These are phyloP conservation scores for Bruguiera sexangula DNA, from an alignment of 345 rosid species.

Conservation along the genomic window DNA sequence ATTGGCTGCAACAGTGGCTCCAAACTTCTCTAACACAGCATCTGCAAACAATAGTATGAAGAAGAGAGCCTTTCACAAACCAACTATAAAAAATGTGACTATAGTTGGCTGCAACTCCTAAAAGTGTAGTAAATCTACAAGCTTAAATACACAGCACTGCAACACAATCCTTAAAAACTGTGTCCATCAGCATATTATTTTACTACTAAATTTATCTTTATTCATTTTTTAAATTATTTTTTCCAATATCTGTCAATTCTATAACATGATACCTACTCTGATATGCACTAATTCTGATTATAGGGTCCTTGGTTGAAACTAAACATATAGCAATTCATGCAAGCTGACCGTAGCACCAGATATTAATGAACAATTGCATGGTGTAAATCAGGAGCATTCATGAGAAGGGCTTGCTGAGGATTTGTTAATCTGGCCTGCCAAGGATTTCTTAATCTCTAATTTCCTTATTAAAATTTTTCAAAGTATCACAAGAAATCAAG, in stretches of 20 bases:
- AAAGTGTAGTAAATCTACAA: neutral
- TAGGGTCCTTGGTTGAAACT: too few relatives aligned
- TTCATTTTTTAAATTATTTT: neutral
- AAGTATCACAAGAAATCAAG: too few relatives aligned
- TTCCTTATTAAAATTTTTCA: too few relatives aligned
- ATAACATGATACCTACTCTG: neutral
- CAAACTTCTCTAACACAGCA: slow-evolving; percentile 47
- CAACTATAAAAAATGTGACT: neutral
- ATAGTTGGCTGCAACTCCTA: neutral
- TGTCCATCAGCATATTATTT: neutral
- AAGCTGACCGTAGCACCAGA: too few relatives aligned
- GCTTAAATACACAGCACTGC: neutral
- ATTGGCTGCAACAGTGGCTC: slow-evolving; percentile 38
- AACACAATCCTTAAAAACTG: neutral
- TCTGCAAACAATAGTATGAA: slow-evolving; percentile 39
- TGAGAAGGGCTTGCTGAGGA: too few relatives aligned
- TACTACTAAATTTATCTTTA: neutral
- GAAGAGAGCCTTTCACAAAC: slow-evolving; percentile 5
- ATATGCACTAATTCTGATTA: too few relatives aligned
- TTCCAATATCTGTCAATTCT: neutral
- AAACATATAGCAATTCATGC: too few relatives aligned
- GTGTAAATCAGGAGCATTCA: too few relatives aligned
- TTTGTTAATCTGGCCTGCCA: too few relatives aligned
- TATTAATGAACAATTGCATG: too few relatives aligned
- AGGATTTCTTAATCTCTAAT: too few relatives aligned